These are phyloP conservation scores for Podaxis sp. DNA, from an alignment of 768 basidiomycete species.

Conservation along the genomic window DNA sequence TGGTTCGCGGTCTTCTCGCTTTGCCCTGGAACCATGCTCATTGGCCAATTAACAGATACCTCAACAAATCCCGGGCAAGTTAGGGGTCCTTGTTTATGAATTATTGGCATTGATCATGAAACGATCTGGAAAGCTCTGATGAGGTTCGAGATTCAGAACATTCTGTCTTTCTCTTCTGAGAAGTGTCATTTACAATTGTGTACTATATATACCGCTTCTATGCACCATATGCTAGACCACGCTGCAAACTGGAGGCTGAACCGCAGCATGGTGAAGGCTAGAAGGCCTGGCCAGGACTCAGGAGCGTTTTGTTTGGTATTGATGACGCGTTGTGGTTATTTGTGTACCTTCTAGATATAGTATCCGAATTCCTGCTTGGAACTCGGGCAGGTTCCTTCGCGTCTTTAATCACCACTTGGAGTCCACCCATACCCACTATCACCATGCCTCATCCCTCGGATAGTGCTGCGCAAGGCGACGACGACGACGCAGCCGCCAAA, in stretches of 20 bases:
- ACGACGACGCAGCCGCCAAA: not conserved
- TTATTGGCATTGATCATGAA: not conserved
- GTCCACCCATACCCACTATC: not conserved
- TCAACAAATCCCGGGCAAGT: slow-evolving; percentile 14
- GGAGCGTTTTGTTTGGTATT: not conserved
- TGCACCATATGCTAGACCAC: not conserved
- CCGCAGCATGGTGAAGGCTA: no score
- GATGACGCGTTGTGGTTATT: slow-evolving; percentile 1
- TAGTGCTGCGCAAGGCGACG: not conserved
- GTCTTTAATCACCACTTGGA: slow-evolving; percentile 1
- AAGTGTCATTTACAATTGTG: not conserved
- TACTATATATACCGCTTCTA: not conserved
- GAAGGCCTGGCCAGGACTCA: no score
- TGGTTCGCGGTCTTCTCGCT: slow-evolving; percentile 21
- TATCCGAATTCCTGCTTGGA: not conserved
- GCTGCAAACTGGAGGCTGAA: no score
- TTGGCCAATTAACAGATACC: slow-evolving; percentile 12
- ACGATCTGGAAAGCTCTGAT: slow-evolving; percentile 2
- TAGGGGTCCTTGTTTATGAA: slow-evolving; percentile 12
- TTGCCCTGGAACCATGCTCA: not conserved
- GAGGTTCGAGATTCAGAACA: not conserved
- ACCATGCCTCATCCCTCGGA: not conserved
- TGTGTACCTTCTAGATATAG: not conserved
- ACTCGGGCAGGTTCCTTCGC: not conserved
- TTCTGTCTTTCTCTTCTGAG: not conserved